These are phyloP conservation scores for Hemileia vastatrix DNA, from an alignment of 1,284 basidiomycete genomes.

Conservation along the genomic window DNA sequence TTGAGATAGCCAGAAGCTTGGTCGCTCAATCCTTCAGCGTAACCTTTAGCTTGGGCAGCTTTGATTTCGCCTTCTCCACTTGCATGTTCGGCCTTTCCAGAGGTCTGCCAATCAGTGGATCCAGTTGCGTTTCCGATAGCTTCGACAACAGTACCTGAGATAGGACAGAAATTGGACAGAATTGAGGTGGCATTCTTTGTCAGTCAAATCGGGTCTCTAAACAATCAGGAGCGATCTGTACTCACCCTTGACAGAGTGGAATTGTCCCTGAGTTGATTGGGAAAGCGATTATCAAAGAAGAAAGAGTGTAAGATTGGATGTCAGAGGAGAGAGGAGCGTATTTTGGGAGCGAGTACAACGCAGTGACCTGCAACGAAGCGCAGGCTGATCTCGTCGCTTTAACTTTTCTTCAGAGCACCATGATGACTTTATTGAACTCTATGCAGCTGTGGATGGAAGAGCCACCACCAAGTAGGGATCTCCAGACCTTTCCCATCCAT, in stretches of 20 bases:
- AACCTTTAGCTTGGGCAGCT: constrained; percentile 3
- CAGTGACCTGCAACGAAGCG: too few relatives aligned
- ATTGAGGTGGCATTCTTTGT: too few relatives aligned
- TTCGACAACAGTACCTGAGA: neutral
- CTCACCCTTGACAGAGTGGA: neutral
- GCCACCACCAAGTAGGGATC: too few relatives aligned
- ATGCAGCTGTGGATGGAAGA: too few relatives aligned
- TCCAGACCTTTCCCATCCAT: too few relatives aligned
- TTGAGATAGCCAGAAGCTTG: neutral
- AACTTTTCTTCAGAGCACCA: too few relatives aligned
- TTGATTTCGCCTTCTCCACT: constrained; percentile 1
- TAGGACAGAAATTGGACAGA: neutral
- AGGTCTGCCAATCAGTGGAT: neutral
- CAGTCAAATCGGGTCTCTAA: neutral
- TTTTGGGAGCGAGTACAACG: too few relatives aligned
- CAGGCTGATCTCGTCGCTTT: too few relatives aligned
- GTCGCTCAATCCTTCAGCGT: neutral
- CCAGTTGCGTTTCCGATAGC: neutral
- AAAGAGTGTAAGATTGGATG: too few relatives aligned
- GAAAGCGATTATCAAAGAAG: neutral
- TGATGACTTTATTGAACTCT: too few relatives aligned
- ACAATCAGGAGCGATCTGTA: neutral
- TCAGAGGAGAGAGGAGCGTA: too few relatives aligned
- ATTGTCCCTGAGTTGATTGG: neutral
- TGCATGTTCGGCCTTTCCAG: constrained; percentile 1